Base-by-base conservation (phyloP, 202 grass and related monocot species). In the Cymbopogon flexuosus region DNA sequence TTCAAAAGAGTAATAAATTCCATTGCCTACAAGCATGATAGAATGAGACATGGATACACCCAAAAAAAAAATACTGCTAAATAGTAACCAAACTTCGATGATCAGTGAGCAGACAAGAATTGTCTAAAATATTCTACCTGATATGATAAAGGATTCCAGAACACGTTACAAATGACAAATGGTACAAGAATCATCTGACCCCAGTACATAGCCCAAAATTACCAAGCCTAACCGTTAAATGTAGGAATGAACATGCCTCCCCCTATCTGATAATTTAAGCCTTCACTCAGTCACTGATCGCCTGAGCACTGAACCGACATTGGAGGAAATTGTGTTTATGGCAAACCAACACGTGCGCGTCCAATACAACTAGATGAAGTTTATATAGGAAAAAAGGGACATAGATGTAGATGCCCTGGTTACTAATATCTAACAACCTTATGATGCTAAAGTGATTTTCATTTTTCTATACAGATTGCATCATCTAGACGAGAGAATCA, bases 391-490 rank as follows among this genome's bases (percentile, higher is more conserved):
- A 58, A 37, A n/a, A 33, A 8, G 21, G 49, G n/a, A 34, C 67
- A 73, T 63, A 74, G 30, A 76, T 65, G 4, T 33, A 49, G 13
- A 30, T 47, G 63, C 79, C 78, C 58, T 86, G 56, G 51, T 64
- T 46, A 64, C 70, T 64, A 92, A 79, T 78, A 62, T 35, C 79
- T 84, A 77, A 63, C 70, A 72, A 27, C 43, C 62, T 63, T 37
- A 59, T 52, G 60, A 83, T 69, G 73, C 80, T 83, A 89, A 24
- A 47, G 83, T 77, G 24, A 81, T 61, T 70, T 86, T 76, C 51
- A 22, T 18, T 78, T 90, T 85, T 81, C 81, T 91, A 84, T 91
- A 91, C 85, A 91, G 66, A 81, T 72, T 61, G 49, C 60, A 77
- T 57, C 61, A 73, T 85, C 81, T 56, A 70, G 78, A 74, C 16